Percentiles rank a stretch among this genome's conserved stretches.
These are phyloP conservation scores for Tricholoma bakamatsutake DNA, from an alignment of 768 basidiomycete genomes.

Conservation along the genomic window DNA sequence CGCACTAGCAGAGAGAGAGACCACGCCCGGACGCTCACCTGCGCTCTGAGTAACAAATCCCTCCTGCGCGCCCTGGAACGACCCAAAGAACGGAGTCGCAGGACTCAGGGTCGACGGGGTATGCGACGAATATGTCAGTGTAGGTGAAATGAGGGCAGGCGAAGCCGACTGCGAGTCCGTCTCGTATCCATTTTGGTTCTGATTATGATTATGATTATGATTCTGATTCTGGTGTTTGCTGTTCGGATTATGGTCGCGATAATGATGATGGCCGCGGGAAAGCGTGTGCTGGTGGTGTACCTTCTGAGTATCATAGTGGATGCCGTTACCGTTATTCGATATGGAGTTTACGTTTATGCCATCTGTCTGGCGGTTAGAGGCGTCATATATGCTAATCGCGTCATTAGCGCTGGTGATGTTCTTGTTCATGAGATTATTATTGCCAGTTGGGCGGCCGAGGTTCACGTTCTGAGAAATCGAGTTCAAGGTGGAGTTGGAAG, in stretches of 20 bases:
- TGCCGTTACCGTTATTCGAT: not conserved
- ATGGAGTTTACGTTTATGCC: not conserved
- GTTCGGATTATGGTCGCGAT: conserved; percentile 13
- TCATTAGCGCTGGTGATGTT: conserved; percentile 22
- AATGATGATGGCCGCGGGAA: not conserved
- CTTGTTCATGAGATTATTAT: conserved; percentile 12
- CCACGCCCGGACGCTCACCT: not conserved
- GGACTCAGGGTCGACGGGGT: conserved; percentile 65
- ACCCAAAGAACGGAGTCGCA: conserved; percentile 65
- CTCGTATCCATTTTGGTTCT: not conserved
- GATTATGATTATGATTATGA: conserved; percentile 4
- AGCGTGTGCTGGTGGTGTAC: not conserved
- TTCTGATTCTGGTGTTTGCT: conserved; percentile 6
- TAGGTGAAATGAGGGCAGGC: conserved; percentile 57
- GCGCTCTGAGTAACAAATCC: not conserved
- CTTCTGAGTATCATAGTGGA: conserved; percentile 8
- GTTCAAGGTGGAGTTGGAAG: conserved; percentile 8
- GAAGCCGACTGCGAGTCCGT: conserved; percentile 13
- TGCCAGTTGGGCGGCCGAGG: not conserved
- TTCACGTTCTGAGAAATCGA: conserved; percentile 13
- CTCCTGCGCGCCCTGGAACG: conserved; percentile 31
- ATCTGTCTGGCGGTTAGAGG: not conserved
- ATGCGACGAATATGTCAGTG: conserved; percentile 62
- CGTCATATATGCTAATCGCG: conserved; percentile 8
- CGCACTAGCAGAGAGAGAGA: not conserved